Evolutionary conservation across 1,284 basidiomycete species (phyloP).

Genomic region (Moniliophthora roreri): DNA sequence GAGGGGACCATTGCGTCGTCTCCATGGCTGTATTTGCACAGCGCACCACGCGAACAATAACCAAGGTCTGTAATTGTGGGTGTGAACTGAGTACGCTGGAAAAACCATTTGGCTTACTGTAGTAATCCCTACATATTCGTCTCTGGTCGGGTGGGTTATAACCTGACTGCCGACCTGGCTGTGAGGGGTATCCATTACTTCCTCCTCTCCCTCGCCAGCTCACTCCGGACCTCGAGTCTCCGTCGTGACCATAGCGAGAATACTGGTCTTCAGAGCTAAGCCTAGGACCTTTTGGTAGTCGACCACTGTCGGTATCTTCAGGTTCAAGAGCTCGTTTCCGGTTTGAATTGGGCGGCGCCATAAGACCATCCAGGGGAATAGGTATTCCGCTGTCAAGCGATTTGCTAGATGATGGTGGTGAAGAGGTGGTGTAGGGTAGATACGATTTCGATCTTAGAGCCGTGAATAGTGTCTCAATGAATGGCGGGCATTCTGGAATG

Average conservation of each 20-base stretch:
- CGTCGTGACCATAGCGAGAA: constrained; percentile 54
- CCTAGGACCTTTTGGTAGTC: constrained; percentile 69
- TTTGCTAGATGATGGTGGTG: constrained; percentile 38
- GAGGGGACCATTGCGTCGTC: constrained; percentile 76
- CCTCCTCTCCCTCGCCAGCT: constrained; percentile 29
- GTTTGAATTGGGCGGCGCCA: constrained; percentile 52
- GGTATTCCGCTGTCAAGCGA: constrained; percentile 65
- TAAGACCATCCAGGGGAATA: constrained; percentile 69
- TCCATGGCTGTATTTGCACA: constrained; percentile 91
- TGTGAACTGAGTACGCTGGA: constrained; percentile 7
- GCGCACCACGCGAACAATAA: constrained; percentile 87
- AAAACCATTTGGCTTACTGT: constrained; percentile 59
- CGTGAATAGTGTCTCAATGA: constrained; percentile 84
- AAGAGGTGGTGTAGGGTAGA: constrained; percentile 60
- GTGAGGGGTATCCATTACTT: constrained; percentile 26
- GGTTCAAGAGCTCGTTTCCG: constrained; percentile 64
- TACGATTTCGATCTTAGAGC: constrained; percentile 82
- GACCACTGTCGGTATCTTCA: constrained; percentile 57
- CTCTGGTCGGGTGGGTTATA: constrained; percentile 71
- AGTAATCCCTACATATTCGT: constrained; percentile 83
- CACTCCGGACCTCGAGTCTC: constrained; percentile 43
- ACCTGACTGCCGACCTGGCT: constrained; percentile 38
- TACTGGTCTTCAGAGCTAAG: constrained; percentile 60
- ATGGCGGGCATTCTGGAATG: constrained; percentile 65
- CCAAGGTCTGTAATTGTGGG: constrained; percentile 65